Evolutionary conservation across 1,284 basidiomycete species (phyloP), one percentile per base, ranked within the genome.

Genomic region (Stereum hirsutum): DNA sequence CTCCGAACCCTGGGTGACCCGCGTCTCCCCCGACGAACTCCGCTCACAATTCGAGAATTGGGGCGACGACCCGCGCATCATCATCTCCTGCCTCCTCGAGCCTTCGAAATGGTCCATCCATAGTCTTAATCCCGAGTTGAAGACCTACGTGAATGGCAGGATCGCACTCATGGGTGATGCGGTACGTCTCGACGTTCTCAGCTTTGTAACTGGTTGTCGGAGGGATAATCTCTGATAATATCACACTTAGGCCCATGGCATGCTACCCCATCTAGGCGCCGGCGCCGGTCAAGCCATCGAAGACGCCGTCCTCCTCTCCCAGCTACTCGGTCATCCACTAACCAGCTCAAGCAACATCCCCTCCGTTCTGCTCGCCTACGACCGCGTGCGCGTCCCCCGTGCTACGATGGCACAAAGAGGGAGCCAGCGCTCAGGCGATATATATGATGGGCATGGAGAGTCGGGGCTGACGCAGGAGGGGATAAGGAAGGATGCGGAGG

Each of bases 271-370:
- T 54, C 60, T 80, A 14, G 77, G 78, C 1, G 70, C 75, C 0
- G 78, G 79, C 7, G 75, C 75, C 10, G 75, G 78, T 1, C 79
- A 81, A 58, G 78, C 75, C 0, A 64, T 81, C 37, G 79, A 82
- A 52, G 79, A 81, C 49, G 72, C 72, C 0, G 70, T 70, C 36
- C 56, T 74, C 6, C 59, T 82, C 12, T 68, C 67, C 35, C 56
- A 62, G 20, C 59, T 82, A 8, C 66, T 83, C 2, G 52, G 58
- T 2, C 68, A 74, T 48, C 66, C 71, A 1, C 54, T 61, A 44
- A 69, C 72, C n/a, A n/a, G n/a, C n/a, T n/a, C n/a, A n/a, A n/a
- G n/a, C n/a, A n/a, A n/a, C n/a, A 19, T 19, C 7, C 31, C 75
- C 72, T 44, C 49, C 21, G 64, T 70, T 1, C 61, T 77, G 12